These are phyloP conservation scores for Cyclocybe aegerita DNA, from an alignment of 768 basidiomycete genomes.

Conservation along the genomic window DNA sequence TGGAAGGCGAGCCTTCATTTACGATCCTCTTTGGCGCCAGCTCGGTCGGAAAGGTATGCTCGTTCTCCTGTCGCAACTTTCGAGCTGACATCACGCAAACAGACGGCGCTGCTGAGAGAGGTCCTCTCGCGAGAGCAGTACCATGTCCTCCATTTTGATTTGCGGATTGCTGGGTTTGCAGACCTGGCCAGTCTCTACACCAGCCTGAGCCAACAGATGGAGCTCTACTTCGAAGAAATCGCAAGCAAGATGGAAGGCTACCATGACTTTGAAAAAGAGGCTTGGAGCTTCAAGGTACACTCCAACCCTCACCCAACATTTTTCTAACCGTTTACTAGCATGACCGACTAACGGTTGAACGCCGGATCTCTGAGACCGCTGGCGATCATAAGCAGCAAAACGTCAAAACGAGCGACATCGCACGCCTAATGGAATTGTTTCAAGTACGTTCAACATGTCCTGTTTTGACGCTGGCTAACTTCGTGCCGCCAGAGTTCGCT, in stretches of 20 bases:
- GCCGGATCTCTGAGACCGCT: conserved; percentile 48
- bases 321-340: conserved; percentile 43
- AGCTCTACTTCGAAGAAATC: conserved; percentile 73
- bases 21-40: conserved; percentile 81
- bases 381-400: conserved; percentile 39
- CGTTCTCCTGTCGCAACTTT: not conserved
- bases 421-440: conserved; percentile 82
- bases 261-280: conserved; percentile 71
- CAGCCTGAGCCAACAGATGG: conserved; percentile 79
- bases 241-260: conserved; percentile 59
- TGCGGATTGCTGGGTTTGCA: conserved; percentile 82
- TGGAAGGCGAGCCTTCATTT: conserved; percentile 75
- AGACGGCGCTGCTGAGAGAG: conserved; percentile 81
- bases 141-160: conserved; percentile 82
- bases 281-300: conserved; percentile 75
- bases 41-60: conserved; percentile 72
- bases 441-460: conserved; percentile 43
- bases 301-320: not conserved
- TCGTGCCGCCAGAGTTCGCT: conserved; percentile 52
- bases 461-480: not conserved
- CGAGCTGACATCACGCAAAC: not conserved
- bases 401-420: conserved; percentile 77
- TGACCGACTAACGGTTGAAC: conserved; percentile 73
- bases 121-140: conserved; percentile 67
- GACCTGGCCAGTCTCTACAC: conserved; percentile 76